These are phyloP conservation scores for Candida gigantensis DNA, from an alignment of 1,139 yeast genomes.

Conservation along the genomic window DNA sequence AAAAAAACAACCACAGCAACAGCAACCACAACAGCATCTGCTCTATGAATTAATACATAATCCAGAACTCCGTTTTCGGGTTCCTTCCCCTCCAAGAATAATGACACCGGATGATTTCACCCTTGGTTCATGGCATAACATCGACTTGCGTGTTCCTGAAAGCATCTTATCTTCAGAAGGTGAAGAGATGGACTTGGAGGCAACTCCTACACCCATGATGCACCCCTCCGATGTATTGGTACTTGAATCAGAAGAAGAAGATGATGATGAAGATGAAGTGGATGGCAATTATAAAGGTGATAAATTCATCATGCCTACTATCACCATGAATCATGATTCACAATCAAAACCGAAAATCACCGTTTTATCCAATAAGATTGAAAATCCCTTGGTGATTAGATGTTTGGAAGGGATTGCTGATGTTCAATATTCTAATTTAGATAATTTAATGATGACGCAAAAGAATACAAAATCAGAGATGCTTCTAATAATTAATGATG, in stretches of 20 bases:
- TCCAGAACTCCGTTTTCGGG: background rate
- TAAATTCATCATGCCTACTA: background rate
- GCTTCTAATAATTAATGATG: background rate
- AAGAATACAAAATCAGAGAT: background rate
- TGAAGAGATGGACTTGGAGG: background rate
- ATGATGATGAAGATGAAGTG: background rate
- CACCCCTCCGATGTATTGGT: background rate
- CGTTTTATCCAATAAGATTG: background rate
- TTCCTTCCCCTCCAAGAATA: background rate
- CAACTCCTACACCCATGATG: background rate
- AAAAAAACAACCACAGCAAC: too few species aligned
- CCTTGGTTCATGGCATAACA: slow-evolving; percentile 1
- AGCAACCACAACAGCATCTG: too few species aligned
- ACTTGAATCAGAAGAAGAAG: slow-evolving; percentile 1
- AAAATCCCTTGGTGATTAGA: background rate
- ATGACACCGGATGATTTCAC: slow-evolving; percentile 1
- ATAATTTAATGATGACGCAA: background rate
- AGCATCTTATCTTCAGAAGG: slow-evolving; percentile 1
- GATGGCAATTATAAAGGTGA: too few species aligned
- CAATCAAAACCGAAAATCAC: background rate
- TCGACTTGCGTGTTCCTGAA: slow-evolving; percentile 1
- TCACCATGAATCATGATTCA: background rate
- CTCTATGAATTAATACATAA: background rate
- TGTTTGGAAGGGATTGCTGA: slow-evolving; percentile 1
- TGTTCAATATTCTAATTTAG: slow-evolving; percentile 1